Evolutionary conservation across 116 monocot genomes (phyloP).

Genomic region (Phalaenopsis hybrid): DNA sequence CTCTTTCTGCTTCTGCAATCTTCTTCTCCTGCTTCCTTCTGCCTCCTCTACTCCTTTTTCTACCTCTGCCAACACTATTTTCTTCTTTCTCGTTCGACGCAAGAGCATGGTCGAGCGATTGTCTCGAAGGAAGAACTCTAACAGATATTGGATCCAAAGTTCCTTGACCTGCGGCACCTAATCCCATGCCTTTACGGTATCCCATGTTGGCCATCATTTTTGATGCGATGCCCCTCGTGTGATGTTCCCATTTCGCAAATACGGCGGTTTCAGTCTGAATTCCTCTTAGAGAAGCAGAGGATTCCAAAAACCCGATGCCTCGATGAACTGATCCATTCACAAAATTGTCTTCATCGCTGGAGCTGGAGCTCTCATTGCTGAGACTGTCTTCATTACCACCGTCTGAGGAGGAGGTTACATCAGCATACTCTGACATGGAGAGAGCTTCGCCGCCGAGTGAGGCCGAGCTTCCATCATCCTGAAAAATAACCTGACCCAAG

Average conservation of each 20-base stretch:
- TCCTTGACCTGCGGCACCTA: constrained; percentile 82
- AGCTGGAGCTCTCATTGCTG: constrained; percentile 31
- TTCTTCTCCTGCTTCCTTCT: constrained; percentile 69
- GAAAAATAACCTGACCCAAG: constrained; percentile 61
- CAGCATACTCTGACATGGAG: constrained; percentile 62
- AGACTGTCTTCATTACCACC: constrained; percentile 26
- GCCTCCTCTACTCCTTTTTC: constrained; percentile 78
- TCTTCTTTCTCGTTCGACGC: constrained; percentile 24
- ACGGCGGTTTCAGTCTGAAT: constrained; percentile 74
- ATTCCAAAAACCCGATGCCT: constrained; percentile 61
- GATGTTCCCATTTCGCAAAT: constrained; percentile 94
- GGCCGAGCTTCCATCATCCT: constrained; percentile 57
- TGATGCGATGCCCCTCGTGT: constrained; percentile 88
- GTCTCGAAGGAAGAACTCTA: constrained; percentile 63
- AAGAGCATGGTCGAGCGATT: constrained; percentile 75
- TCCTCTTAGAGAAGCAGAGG: constrained; percentile 45
- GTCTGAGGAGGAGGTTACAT: constrained; percentile 48
- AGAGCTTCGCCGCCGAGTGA: constrained; percentile 44
- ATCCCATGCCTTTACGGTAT: constrained; percentile 81
- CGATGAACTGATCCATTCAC: constrained; percentile 25
- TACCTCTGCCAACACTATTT: constrained; percentile 14
- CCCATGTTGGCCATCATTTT: constrained; percentile 99
- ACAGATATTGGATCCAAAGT: constrained; percentile 64
- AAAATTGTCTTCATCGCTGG: constrained; percentile 34
- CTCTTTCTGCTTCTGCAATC: constrained; percentile 52